Percentiles rank a stretch among this genome's conserved stretches.
Conservation (phyloP, 2,329 filamentous ascomycete species). For the Endoconidiophora polonica region DNA sequence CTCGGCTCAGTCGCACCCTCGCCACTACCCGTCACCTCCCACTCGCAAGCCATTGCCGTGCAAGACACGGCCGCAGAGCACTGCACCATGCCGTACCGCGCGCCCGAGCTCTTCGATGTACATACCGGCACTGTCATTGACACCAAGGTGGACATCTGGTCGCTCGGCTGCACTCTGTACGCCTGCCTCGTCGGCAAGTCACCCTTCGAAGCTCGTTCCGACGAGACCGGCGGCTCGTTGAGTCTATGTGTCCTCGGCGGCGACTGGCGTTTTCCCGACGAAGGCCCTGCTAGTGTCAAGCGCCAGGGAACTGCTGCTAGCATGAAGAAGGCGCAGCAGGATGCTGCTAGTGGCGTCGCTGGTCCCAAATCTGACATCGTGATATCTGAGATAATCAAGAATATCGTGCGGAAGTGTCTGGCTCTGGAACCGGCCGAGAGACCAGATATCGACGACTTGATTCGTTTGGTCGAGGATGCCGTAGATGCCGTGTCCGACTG, state of each 20-base stretch:
- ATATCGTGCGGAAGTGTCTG: constrained; percentile 75
- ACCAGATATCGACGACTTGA: constrained; percentile 74
- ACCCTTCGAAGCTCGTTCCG: constrained; percentile 86
- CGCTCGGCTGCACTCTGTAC: constrained; percentile 90
- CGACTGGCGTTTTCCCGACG: constrained; percentile 93
- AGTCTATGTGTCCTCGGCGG: constrained; percentile 85
- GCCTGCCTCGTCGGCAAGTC: constrained; percentile 93
- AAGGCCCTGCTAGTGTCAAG: constrained; percentile 44
- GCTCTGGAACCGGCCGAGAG: constrained; percentile 73
- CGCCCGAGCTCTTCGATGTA: constrained; percentile 93
- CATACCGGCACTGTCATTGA: constrained; percentile 85
- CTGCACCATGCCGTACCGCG: constrained; percentile 95
- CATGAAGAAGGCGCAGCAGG: constrained; percentile 7
- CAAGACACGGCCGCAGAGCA: constrained; percentile 93
- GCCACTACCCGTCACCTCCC: constrained; percentile 75
- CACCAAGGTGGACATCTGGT: constrained; percentile 97
- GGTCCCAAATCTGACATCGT: constrained; percentile 25
- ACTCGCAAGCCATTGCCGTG: constrained; percentile 76
- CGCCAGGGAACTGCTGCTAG: constrained; percentile 22
- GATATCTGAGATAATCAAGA: constrained; percentile 70
- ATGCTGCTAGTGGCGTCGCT: constrained; percentile 6
- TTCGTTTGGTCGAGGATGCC: constrained; percentile 57
- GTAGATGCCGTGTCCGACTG: constrained; percentile 38
- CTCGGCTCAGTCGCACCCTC: constrained; percentile 79
- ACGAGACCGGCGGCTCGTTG: constrained; percentile 87